Base-by-base conservation (phyloP, 2,329 filamentous ascomycete genomes). In the Microdochium paspali region DNA sequence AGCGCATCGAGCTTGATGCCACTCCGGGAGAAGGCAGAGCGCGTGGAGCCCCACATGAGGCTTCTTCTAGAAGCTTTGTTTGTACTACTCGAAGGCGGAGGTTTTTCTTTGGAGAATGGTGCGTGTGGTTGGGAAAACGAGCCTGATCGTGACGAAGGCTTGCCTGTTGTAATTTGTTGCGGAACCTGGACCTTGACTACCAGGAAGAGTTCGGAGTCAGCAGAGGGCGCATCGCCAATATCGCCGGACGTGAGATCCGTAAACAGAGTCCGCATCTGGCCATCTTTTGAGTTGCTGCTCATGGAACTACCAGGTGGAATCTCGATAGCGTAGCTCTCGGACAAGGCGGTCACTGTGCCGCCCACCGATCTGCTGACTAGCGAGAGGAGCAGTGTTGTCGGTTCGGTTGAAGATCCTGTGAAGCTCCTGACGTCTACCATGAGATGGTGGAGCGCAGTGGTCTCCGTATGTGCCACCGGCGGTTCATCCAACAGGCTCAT, bases 401-500 rank as follows among this genome's bases (percentile, higher is more conserved):
- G 79, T 21, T 87, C 84, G n/a, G 80, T 79, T 1, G 85, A 82
- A 28, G 85, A 80, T 13, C 88, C 88, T 1, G 85, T 82, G 52
- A 96, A 85, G 9, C 85, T 84, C 58, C 86, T 90, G 51, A 97
- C 77, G 56, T 95, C 89, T 25, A 96, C 77, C 49, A 95, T 73
- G 4, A 94, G 66, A 56, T 97, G 85, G 61, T 95, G 87, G 46
- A 95, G 69, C 30, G 87, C 74, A 1, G 80, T 82, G 45, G 84
- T 76, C 55, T 89, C 90, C 15, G 79, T 66, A 10, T 79, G 71
- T 3, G 79, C 73, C 20, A 79, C 77, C 0, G 90, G 90, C n/a
- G 84, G 80, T 55, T 87, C 85, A 49, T 95, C 85, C 43, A 98
- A 73, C 58, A 97, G 77, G 65, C 90, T 95, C 93, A 98, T 98